A percentile compares a stretch with the other conserved stretches of the same genome.
These are phyloP conservation scores for Pichia eremophila DNA, from an alignment of 805 yeast species.

Conservation along the genomic window DNA sequence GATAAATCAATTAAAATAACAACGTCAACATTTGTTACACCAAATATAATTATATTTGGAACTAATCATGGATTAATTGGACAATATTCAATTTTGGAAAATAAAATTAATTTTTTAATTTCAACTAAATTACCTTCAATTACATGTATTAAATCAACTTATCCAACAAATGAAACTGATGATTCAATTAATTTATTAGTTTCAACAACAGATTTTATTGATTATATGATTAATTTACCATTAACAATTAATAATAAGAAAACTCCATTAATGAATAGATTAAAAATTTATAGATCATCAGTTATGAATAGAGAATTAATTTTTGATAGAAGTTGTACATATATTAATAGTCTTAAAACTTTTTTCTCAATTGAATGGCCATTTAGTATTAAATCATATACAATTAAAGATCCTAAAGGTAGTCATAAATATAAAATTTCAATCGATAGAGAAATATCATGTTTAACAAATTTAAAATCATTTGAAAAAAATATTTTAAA, in stretches of 20 bases:
- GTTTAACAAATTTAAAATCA: background rate
- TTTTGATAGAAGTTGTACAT: slow-evolving; percentile 1
- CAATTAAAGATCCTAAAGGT: slow-evolving; percentile 1
- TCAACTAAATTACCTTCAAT: slow-evolving; percentile 18
- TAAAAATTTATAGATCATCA: background rate
- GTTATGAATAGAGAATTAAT: background rate
- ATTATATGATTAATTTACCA: slow-evolving; percentile 6
- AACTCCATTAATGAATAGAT: background rate
- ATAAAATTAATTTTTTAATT: slow-evolving; percentile 16
- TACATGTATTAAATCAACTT: slow-evolving; percentile 7
- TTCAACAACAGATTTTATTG: slow-evolving; percentile 12
- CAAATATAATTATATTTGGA: slow-evolving; percentile 18
- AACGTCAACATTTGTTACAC: slow-evolving; percentile 23
- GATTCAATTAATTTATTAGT: slow-evolving; percentile 11
- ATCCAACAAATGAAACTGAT: background rate
- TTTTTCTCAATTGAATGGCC: slow-evolving; percentile 8
- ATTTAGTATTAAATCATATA: slow-evolving; percentile 1
- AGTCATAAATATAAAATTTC: slow-evolving; percentile 5
- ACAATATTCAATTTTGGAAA: slow-evolving; percentile 15
- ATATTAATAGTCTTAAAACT: background rate
- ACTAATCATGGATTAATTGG: slow-evolving; percentile 22
- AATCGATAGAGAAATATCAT: slow-evolving; percentile 8
- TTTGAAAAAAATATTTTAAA: background rate
- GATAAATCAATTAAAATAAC: slow-evolving; percentile 5
- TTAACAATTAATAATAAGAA: background rate